A percentile compares a stretch with the other conserved stretches of the same genome.
Conservation (phyloP, 768 basidiomycete genomes). For the Austroboletus eburneus region DNA sequence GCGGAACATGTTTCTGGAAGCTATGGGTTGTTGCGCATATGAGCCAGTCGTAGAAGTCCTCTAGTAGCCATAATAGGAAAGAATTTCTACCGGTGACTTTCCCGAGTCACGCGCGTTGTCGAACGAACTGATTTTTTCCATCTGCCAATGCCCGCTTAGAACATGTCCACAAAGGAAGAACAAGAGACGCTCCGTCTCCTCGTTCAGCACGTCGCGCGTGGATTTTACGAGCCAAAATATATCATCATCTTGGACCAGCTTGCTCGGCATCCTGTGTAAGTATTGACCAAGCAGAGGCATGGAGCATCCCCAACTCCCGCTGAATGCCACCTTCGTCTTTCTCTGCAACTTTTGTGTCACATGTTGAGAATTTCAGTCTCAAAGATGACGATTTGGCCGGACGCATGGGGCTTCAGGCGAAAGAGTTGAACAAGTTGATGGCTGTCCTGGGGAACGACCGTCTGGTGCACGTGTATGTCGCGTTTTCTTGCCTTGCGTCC, state of each 20-base stretch:
- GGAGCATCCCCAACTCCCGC: constrained; percentile 16
- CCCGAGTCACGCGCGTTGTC: too few species aligned
- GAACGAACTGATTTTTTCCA: too few species aligned
- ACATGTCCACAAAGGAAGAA: constrained; percentile 72
- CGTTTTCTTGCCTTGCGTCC: background rate
- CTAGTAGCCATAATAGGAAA: too few species aligned
- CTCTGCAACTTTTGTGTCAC: constrained; percentile 13
- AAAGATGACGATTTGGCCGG: constrained; percentile 94
- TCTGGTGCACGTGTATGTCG: constrained; percentile 69
- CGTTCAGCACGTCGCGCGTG: constrained; percentile 88
- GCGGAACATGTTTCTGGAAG: constrained; percentile 40
- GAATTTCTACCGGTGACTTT: too few species aligned
- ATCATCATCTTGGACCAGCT: constrained; percentile 94
- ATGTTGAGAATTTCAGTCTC: constrained; percentile 48
- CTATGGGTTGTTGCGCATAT: constrained; percentile 44
- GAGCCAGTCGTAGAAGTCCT: constrained; percentile 28
- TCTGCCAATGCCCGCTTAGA: too few species aligned
- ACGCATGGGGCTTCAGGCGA: constrained; percentile 82
- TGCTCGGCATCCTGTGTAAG: constrained; percentile 91
- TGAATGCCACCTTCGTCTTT: constrained; percentile 11
- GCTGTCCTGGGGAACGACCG: constrained; percentile 75
- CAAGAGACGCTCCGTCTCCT: constrained; percentile 80
- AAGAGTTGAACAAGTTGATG: constrained; percentile 87
- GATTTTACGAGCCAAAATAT: constrained; percentile 92
- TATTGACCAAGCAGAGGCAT: constrained; percentile 35